Evolutionary conservation across 2,329 filamentous ascomycete genomes (phyloP), one percentile per base, ranked within the genome.

Genomic region (Ceratocystis destructans): DNA sequence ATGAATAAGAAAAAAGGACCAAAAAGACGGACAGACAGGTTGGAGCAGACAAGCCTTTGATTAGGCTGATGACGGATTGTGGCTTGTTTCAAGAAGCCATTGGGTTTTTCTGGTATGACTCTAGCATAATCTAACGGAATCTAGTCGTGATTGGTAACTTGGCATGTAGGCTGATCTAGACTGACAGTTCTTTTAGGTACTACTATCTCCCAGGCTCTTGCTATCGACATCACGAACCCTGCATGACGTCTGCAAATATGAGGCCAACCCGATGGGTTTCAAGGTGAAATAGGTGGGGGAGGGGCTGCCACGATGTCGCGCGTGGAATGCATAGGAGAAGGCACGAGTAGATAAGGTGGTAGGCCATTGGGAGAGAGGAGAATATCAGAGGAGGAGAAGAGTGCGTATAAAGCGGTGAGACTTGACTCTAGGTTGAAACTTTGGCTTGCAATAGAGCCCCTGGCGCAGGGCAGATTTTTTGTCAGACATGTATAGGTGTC

Each of bases 61-160:
- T 15, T 25, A 15, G 48, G 48, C 48, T 50, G 62, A 25, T 15
- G 2, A 33, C 15, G 31, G 61, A 37, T 37, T 62, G 48, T 64
- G 62, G 48, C 48, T 48, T 64, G 48, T 64, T 48, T 50, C 62
- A 64, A 46, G 44, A 31, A 53, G 8, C 48, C 48, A 25, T 53
- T 17, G 3, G 1, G 37, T 41, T 41, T 41, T n/a, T 41, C 20
- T 33, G 31, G 12, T 66, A 28, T 61, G 41, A 45, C 57, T 25
- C 37, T 41, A 12, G 33, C 33, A 37, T 37, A 37, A 37, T 37
- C 33, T 37, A 41, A 3, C 15, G 37, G 65, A 22, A 48, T n/a
- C 64, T 8, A 20, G 48, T 4, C 37, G 37, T 15, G 37, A 41
- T 41, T 41, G 37, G 37, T 41, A 41, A 41, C 12, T 41, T 41